Percentiles rank a stretch among this genome's conserved stretches.
phyloP scores from a whole-genome alignment of 2,329 filamentous ascomycete species.

The Fusarium tupiense region DNA sequence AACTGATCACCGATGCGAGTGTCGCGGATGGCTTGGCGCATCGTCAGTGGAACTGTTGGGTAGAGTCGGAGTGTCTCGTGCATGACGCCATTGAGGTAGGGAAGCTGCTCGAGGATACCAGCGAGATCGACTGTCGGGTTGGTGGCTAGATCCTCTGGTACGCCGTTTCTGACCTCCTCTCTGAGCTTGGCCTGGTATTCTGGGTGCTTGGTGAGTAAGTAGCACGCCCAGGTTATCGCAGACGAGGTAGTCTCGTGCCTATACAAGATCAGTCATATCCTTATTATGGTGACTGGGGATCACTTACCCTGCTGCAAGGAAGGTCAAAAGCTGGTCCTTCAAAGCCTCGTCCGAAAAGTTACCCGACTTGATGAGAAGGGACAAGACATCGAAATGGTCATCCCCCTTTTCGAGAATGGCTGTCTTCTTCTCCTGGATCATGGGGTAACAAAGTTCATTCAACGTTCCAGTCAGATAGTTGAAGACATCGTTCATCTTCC shows the following conservation, averaged over 20 bases:
- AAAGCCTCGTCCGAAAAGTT: slow-evolving; percentile 63
- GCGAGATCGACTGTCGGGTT: slow-evolving; percentile 51
- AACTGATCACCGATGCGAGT: slow-evolving; percentile 66
- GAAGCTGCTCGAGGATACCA: slow-evolving; percentile 67
- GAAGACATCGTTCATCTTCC: slow-evolving; percentile 35
- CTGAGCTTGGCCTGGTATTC: slow-evolving; percentile 30
- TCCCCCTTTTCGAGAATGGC: slow-evolving; percentile 55
- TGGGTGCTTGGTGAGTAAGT: slow-evolving; percentile 28
- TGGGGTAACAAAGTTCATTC: slow-evolving; percentile 17
- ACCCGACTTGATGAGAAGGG: slow-evolving; percentile 60
- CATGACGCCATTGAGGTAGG: slow-evolving; percentile 75
- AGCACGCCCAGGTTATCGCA: slow-evolving; percentile 34
- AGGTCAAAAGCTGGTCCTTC: slow-evolving; percentile 65
- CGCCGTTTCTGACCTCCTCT: slow-evolving; percentile 8
- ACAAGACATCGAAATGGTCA: slow-evolving; percentile 72
- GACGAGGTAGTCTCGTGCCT: slow-evolving; percentile 38
- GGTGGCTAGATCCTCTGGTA: neutral
- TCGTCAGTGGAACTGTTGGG: slow-evolving; percentile 71
- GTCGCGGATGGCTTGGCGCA: slow-evolving; percentile 66
- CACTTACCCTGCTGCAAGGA: slow-evolving; percentile 53
- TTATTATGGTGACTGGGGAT: accelerated
- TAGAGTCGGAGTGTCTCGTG: slow-evolving; percentile 75
- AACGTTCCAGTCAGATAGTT: slow-evolving; percentile 19
- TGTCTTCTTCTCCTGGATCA: slow-evolving; percentile 58
- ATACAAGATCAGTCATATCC: neutral